Conservation (phyloP, 1,139 yeast species). For the Diutina ranongensis region DNA sequence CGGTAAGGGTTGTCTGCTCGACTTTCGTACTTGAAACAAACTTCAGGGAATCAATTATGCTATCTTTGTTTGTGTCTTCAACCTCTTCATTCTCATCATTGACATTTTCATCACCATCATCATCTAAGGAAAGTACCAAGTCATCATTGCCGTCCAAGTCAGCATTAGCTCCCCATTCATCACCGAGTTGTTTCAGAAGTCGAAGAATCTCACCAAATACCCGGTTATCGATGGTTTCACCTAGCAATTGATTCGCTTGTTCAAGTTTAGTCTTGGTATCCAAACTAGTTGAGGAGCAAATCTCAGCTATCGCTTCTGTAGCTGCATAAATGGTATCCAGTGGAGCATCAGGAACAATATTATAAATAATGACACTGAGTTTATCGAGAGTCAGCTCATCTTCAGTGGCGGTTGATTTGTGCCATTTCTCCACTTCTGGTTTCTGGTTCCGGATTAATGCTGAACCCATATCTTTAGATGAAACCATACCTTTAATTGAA, state of each 20-base stretch:
- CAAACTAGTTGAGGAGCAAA: neutral
- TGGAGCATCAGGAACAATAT: neutral
- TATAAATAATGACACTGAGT: neutral
- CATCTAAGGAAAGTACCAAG: neutral
- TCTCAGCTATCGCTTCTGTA: conserved; percentile 4
- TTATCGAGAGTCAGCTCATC: conserved; percentile 4
- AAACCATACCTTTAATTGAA: neutral
- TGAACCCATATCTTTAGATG: neutral
- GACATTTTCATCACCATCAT: neutral
- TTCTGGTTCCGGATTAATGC: neutral
- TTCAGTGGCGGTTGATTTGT: neutral
- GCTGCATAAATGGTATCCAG: conserved; percentile 3
- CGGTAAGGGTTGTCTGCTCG: neutral
- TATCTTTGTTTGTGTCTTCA: neutral
- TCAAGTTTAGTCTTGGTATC: neutral
- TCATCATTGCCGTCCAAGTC: neutral
- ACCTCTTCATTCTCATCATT: neutral
- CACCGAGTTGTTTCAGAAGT: neutral
- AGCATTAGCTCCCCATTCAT: conserved; percentile 3
- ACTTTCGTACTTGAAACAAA: neutral
- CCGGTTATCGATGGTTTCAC: neutral
- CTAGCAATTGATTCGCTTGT: neutral
- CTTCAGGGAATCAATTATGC: neutral
- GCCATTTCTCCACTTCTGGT: neutral
- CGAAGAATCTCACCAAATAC: neutral